Conservation (phyloP, 1,139 yeast species). For the Spathaspora sp. region DNA sequence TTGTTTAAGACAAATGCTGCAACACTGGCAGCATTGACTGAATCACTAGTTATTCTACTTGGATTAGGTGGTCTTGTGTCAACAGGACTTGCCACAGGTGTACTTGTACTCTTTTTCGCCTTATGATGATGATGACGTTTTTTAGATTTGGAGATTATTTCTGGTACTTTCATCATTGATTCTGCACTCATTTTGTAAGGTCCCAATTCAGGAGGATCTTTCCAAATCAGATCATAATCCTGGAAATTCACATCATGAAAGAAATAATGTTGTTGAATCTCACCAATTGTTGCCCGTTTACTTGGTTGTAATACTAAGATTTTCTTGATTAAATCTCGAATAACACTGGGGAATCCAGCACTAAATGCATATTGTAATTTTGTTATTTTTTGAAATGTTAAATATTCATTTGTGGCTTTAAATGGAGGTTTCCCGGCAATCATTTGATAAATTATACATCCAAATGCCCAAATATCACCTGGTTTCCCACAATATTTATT, state of each 20-base stretch:
- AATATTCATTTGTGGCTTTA: conserved; percentile 72
- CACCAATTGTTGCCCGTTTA: conserved; percentile 37
- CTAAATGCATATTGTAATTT: conserved; percentile 67
- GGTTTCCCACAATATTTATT: conserved; percentile 71
- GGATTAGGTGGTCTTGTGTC: conserved; percentile 19
- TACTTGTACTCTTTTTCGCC: conserved; percentile 9
- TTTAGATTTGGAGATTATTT: conserved; percentile 22
- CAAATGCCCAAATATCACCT: conserved; percentile 81
- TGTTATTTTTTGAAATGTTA: conserved; percentile 54
- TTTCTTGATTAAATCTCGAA: conserved; percentile 49
- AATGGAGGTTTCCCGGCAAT: conserved; percentile 79
- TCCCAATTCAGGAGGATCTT: conserved; percentile 70
- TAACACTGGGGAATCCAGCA: conserved; percentile 47
- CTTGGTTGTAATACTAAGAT: conserved; percentile 47
- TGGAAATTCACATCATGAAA: conserved; percentile 68
- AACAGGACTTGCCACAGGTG: conserved; percentile 6
- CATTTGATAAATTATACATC: conserved; percentile 76
- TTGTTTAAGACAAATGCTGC: conserved; percentile 46
- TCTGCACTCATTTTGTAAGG: conserved; percentile 62
- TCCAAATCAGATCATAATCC: conserved; percentile 68
- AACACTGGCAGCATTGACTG: conserved; percentile 40
- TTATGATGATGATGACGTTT: conserved; percentile 10
- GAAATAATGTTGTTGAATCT: conserved; percentile 60
- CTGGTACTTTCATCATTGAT: conserved; percentile 57
- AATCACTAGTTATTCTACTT: conserved; percentile 10